Evolutionary conservation across 345 rosid genomes (phyloP).

Genomic region (Microcos paniculata): DNA sequence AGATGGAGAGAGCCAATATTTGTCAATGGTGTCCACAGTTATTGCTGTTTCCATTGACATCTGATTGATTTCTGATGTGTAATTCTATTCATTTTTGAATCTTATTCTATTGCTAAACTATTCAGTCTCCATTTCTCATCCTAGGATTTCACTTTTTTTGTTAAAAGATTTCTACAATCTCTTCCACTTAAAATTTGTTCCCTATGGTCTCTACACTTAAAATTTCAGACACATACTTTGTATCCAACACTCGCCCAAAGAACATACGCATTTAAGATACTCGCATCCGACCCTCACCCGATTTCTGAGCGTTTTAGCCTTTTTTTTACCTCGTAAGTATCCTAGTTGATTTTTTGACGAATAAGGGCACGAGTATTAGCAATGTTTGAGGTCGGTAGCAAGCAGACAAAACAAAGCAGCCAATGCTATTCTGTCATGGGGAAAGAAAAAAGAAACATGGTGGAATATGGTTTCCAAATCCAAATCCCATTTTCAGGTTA

Average conservation of each 20-base stretch:
- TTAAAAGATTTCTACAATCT: neutral
- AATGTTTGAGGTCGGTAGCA: neutral
- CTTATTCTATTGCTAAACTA: neutral
- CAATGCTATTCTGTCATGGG: neutral
- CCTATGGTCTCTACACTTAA: no score
- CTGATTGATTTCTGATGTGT: neutral
- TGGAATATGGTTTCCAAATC: neutral
- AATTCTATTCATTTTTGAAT: neutral
- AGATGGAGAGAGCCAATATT: no score
- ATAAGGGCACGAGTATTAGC: no score
- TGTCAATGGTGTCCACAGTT: neutral
- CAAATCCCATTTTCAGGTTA: neutral
- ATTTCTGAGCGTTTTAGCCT: no score
- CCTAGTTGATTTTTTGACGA: no score
- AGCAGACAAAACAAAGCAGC: neutral
- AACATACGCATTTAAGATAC: no score
- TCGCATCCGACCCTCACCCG: no score
- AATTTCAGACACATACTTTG: no score
- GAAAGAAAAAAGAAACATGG: neutral
- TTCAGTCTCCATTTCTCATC: neutral
- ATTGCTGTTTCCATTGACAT: neutral
- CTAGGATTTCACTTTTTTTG: neutral
- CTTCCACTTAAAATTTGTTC: neutral
- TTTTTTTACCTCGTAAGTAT: no score
- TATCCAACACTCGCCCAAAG: no score